Base-by-base conservation (phyloP, 257 asterid species). In the Echites panduratus region DNA sequence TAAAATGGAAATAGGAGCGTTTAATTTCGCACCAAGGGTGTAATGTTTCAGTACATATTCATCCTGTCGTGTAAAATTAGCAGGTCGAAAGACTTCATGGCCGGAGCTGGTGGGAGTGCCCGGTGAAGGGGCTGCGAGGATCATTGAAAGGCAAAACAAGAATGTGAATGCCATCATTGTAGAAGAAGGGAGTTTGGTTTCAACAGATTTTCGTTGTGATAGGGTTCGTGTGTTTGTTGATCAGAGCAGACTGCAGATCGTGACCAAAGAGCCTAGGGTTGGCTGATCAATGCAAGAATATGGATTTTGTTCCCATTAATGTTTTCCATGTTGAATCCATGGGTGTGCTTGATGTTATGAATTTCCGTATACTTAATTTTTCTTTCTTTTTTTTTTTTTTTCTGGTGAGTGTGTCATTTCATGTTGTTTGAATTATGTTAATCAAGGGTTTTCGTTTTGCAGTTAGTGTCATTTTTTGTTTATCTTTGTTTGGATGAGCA, bases 161-260 rank as follows among this genome's bases (percentile, higher is more conserved):
- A 19, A 17, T 7, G 79, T 81, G 70, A 29, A 50, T 0, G 84
- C 76, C 22, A 10, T 49, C 38, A 22, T 77, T 12, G 78, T 81
- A 7, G 50, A 10, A 14, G 73, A 77, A 49, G 70, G 54, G 5
- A 44, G 77, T 13, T 20, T 45, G 16, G 70, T 73, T 26, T 63
- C 38, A 2, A 24, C 4, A 35, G 79, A 80, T 73, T 80, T 72
- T 41, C 70, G 76, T 0, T 68, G 78, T 40, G 78, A 76, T 52
- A 62, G 81, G 43, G 84, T 80, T 80, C 76, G 84, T 4, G 72
- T 80, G 32, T 50, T 38, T 14, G 78, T 76, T 19, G 52, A 80
- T 47, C 47, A 43, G 0, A 48, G 16, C 9, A 29, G 47, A 0
- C 27, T 41, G 20, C 40, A n/a, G n/a, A n/a, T 47, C 20, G 80